These are phyloP conservation scores for Haberlea rhodopensis DNA, from an alignment of 257 asterid species.

Conservation along the genomic window DNA sequence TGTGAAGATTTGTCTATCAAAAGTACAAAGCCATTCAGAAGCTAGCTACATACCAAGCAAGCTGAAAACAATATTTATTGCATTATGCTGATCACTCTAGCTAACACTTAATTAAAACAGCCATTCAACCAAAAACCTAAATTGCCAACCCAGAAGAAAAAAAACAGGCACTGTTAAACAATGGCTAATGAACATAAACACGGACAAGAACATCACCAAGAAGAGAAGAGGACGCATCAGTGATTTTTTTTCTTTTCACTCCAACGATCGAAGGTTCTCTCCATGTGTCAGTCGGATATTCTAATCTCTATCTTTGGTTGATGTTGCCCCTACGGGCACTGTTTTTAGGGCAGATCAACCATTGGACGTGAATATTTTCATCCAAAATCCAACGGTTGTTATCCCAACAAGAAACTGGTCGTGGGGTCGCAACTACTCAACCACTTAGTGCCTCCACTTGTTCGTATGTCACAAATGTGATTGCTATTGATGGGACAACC, in stretches of 20 bases:
- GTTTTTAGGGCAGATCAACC: no score
- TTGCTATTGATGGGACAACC: slow-evolving; percentile 94
- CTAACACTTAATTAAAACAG: background rate
- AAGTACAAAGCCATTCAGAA: background rate
- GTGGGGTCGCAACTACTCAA: no score
- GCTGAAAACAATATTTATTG: background rate
- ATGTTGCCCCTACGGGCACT: no score
- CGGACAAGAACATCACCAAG: background rate
- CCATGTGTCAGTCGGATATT: slow-evolving; percentile 65
- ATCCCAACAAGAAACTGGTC: no score
- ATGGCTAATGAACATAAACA: background rate
- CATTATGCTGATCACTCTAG: background rate
- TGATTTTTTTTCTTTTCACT: no score
- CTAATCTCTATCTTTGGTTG: slow-evolving; percentile 84
- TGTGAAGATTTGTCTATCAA: background rate
- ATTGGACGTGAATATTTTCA: no score
- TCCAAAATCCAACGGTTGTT: no score
- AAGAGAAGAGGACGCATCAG: background rate
- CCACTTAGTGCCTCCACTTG: slow-evolving; percentile 83
- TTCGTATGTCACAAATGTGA: slow-evolving; percentile 87
- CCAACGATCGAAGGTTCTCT: slow-evolving; percentile 8
- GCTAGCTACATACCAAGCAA: background rate
- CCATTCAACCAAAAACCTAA: background rate
- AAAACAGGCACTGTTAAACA: background rate
- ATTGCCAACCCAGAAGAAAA: background rate